phyloP scores from a whole-genome alignment of 1,284 basidiomycete genomes.

The Fomitopsis pinicola region DNA sequence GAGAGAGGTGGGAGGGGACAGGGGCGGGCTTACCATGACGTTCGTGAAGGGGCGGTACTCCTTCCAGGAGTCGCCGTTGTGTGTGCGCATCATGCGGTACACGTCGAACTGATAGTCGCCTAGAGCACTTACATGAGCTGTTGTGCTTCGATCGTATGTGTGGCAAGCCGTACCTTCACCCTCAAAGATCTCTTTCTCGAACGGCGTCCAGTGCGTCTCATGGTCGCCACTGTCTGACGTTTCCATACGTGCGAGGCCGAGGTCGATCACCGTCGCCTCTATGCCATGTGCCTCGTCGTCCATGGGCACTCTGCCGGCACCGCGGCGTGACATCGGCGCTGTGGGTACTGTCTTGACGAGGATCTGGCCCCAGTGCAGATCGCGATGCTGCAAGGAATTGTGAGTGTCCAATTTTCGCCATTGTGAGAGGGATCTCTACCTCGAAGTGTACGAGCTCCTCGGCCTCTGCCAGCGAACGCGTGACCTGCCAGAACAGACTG shows the following conservation, averaged over 20 bases:
- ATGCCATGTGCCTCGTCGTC: conserved; percentile 61
- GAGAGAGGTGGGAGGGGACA: not conserved
- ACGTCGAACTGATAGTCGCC: conserved; percentile 95
- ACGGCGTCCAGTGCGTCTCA: conserved; percentile 65
- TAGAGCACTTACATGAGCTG: conserved; percentile 13
- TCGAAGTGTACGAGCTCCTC: conserved; percentile 83
- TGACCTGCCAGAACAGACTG: conserved; percentile 89
- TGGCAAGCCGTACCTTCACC: conserved; percentile 56
- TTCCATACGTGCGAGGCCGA: conserved; percentile 86
- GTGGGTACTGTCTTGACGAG: conserved; percentile 63
- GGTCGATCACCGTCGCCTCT: conserved; percentile 85
- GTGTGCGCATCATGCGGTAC: conserved; percentile 81
- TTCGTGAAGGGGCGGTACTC: conserved; percentile 80
- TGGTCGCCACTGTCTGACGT: conserved; percentile 42
- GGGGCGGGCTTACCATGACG: conserved; percentile 63
- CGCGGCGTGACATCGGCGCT: conserved; percentile 27
- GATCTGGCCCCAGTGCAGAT: conserved; percentile 98
- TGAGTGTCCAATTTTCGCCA: not conserved
- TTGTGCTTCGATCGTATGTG: not conserved
- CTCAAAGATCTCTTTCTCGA: conserved; percentile 80
- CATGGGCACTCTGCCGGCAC: conserved; percentile 40
- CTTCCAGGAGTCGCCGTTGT: conserved; percentile 65
- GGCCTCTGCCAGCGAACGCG: conserved; percentile 70
- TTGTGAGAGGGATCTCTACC: conserved; percentile 40
- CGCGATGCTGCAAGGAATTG: conserved; percentile 70